Evolutionary conservation across 805 yeast genomes (phyloP).

Genomic region (Candida pseudoglaebosa): DNA sequence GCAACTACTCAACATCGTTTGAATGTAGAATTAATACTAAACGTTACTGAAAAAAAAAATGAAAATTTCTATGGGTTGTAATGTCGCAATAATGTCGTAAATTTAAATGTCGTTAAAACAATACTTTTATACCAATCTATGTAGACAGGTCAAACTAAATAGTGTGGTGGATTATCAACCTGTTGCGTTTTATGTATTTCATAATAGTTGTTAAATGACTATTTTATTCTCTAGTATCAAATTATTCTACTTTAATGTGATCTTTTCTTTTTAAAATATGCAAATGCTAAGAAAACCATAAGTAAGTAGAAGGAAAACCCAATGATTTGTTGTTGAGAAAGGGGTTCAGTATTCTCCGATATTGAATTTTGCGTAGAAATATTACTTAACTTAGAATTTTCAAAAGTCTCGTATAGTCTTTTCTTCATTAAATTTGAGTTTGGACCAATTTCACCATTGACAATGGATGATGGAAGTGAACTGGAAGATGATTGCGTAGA

Average conservation of each 20-base stretch:
- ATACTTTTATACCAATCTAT: too few species aligned
- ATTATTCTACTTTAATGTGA: not conserved
- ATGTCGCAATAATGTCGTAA: constrained; percentile 3
- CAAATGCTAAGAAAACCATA: constrained; percentile 15
- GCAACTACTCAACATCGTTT: constrained; percentile 2
- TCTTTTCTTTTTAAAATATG: constrained; percentile 13
- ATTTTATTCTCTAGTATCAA: too few species aligned
- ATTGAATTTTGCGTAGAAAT: not conserved
- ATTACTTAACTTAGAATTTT: not conserved
- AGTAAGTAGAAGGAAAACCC: constrained; percentile 18
- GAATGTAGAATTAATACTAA: not conserved
- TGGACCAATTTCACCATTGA: constrained; percentile 8
- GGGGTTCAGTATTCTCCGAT: not conserved
- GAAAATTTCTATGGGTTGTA: constrained; percentile 1
- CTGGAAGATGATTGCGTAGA: constrained; percentile 1
- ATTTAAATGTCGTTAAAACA: not conserved
- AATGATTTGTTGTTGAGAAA: constrained; percentile 11
- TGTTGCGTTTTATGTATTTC: too few species aligned
- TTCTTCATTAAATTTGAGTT: not conserved
- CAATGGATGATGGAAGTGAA: constrained; percentile 19
- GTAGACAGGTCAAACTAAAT: too few species aligned
- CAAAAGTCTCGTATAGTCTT: not conserved
- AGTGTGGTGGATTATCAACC: not conserved
- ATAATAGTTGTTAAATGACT: too few species aligned
- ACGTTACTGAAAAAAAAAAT: constrained; percentile 1